These are phyloP conservation scores for Penicillium nordicum DNA, from an alignment of 2,329 filamentous ascomycete species.

Conservation along the genomic window DNA sequence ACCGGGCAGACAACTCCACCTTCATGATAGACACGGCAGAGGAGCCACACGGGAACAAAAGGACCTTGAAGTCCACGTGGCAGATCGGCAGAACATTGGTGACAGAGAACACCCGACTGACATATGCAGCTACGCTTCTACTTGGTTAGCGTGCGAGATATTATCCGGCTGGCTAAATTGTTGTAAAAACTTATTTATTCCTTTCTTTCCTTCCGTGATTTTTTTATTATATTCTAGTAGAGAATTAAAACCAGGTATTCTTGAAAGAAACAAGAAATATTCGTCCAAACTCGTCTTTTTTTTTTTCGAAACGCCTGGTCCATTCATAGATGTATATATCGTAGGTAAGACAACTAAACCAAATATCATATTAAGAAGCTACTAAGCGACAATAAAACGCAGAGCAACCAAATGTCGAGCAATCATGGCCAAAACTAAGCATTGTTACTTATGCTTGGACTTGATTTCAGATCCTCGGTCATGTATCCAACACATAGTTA, in stretches of 20 bases:
- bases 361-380: background rate
- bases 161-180: background rate
- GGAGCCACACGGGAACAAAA: slow-evolving; percentile 1
- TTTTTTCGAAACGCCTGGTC: background rate
- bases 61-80: slow-evolving; percentile 8
- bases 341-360: background rate
- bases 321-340: background rate
- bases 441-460: background rate
- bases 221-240: background rate
- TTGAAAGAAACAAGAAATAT: background rate
- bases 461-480: background rate
- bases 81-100: slow-evolving; percentile 5
- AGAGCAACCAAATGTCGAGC: background rate
- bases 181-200: background rate
- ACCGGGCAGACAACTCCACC: slow-evolving; percentile 1
- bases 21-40: slow-evolving; percentile 8
- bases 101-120: background rate
- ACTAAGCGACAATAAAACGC: background rate
- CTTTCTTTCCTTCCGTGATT: background rate
- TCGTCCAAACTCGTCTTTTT: background rate
- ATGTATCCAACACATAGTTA: background rate
- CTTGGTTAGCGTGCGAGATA: background rate
- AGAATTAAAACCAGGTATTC: background rate
- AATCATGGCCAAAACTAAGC: background rate
- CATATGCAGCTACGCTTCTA: background rate